A percentile compares a stretch with the other conserved stretches of the same genome.
phyloP scores from a whole-genome alignment of 805 yeast species.

The Wickerhamiella alocasiicola region DNA sequence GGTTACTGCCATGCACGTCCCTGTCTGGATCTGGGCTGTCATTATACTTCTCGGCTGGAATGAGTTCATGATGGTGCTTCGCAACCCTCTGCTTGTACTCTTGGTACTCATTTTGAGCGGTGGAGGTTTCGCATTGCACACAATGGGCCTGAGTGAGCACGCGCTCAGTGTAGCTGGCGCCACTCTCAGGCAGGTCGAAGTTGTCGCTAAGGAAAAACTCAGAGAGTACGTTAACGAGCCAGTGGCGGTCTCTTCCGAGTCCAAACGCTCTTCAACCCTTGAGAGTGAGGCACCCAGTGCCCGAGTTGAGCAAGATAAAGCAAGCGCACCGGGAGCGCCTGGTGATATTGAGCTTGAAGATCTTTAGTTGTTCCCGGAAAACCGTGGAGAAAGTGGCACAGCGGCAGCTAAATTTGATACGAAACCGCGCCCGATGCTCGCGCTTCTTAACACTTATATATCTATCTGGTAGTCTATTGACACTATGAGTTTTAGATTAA shows the following conservation, averaged over 20 bases:
- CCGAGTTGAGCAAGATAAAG: background rate
- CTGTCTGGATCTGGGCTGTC: constrained; percentile 65
- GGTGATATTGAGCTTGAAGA: constrained; percentile 1
- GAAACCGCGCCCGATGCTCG: no score
- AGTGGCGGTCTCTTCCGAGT: no score
- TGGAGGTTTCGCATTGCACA: constrained; percentile 53
- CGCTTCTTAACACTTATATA: no score
- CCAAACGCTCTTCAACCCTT: constrained; percentile 10
- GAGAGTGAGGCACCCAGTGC: no score
- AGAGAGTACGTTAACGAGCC: constrained; percentile 37
- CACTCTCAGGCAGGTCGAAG: constrained; percentile 43
- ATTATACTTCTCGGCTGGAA: constrained; percentile 84
- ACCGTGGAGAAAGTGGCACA: no score
- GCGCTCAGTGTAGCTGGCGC: constrained; percentile 47
- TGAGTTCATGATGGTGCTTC: constrained; percentile 75
- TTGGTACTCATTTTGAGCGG: constrained; percentile 46
- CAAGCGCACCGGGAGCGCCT: background rate
- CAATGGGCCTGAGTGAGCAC: constrained; percentile 65
- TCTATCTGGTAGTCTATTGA: no score
- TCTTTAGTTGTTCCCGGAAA: no score
- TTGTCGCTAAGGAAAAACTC: constrained; percentile 47
- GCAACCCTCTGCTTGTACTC: constrained; percentile 69
- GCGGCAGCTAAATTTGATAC: no score
- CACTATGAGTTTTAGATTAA: no score
- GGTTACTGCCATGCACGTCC: constrained; percentile 66